phyloP scores from a whole-genome alignment of 108 stramenopile genomes.

The Skeletonema marinoi region DNA sequence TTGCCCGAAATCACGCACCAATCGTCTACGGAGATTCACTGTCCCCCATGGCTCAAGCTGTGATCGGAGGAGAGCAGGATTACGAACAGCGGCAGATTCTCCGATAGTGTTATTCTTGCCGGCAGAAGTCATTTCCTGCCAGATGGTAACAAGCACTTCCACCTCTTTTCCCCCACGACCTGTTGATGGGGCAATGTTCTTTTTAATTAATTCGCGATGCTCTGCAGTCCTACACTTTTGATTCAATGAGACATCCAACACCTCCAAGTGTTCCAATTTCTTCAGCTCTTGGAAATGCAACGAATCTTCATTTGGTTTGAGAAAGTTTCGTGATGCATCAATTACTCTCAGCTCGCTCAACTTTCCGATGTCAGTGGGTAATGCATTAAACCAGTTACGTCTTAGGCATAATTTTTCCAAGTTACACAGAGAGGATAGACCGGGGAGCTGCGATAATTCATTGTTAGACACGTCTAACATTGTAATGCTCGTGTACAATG shows the following conservation, averaged over 20 bases:
- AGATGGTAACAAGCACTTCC: constrained; percentile 14
- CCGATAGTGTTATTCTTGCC: constrained; percentile 4
- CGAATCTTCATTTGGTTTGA: constrained; percentile 24
- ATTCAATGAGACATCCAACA: constrained; percentile 28
- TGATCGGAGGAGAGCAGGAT: constrained; percentile 35
- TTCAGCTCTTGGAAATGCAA: constrained; percentile 8
- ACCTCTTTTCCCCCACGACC: not conserved
- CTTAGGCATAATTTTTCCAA: constrained; percentile 4
- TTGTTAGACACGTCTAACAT: constrained; percentile 27
- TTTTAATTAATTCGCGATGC: constrained; percentile 16
- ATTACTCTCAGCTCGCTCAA: constrained; percentile 13
- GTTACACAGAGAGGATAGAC: constrained; percentile 6
- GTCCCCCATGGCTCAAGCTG: constrained; percentile 48
- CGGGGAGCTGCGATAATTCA: constrained; percentile 16
- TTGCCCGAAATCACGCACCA: constrained; percentile 41
- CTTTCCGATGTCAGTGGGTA: constrained; percentile 16
- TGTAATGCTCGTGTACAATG: constrained; percentile 5
- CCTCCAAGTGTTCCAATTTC: constrained; percentile 3
- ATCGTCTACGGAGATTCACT: constrained; percentile 20
- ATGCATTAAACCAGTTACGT: constrained; percentile 31
- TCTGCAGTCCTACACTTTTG: constrained; percentile 29
- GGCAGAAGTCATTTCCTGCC: constrained; percentile 21
- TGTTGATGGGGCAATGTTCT: not conserved
- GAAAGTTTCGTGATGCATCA: constrained; percentile 34
- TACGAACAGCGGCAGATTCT: constrained; percentile 26